Evolutionary conservation across 176 grass and related monocot species (phyloP).

Genomic region (Eragrostis curvula): DNA sequence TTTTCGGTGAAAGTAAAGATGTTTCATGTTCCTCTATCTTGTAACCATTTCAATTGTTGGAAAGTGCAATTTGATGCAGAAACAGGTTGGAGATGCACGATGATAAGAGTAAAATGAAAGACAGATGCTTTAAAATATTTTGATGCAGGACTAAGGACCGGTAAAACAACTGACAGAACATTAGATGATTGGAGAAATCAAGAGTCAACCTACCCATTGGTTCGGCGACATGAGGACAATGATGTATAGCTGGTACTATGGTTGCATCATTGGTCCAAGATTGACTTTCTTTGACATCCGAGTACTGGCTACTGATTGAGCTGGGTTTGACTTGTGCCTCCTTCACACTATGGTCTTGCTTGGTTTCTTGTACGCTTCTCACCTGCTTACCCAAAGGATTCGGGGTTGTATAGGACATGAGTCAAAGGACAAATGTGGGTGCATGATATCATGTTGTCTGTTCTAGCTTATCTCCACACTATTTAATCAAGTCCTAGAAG

Average conservation of each 20-base stretch:
- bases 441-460: slow-evolving; percentile 9
- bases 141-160: not conserved
- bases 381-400: slow-evolving; percentile 44
- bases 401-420: slow-evolving; percentile 34
- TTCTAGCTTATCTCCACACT: slow-evolving; percentile 28
- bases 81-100: not conserved
- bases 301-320: slow-evolving; percentile 33
- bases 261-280: slow-evolving; percentile 49
- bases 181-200: not conserved
- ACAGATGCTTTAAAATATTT: not conserved
- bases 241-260: slow-evolving; percentile 34
- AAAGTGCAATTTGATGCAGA: not conserved
- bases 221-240: slow-evolving; percentile 43
- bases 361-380: slow-evolving; percentile 41
- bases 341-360: not conserved
- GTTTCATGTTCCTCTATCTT: not conserved
- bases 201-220: slow-evolving; percentile 4
- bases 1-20: not conserved
- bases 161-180: slow-evolving; percentile 4
- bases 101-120: not conserved
- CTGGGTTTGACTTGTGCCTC: slow-evolving; percentile 52
- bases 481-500: not conserved
- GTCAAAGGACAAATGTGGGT: slow-evolving; percentile 42
- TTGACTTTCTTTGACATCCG: slow-evolving; percentile 56
- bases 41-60: not conserved